Evolutionary conservation across 129 eudicot species (phyloP), one percentile per base, ranked within the genome.

Genomic region (Artemisia annua): DNA sequence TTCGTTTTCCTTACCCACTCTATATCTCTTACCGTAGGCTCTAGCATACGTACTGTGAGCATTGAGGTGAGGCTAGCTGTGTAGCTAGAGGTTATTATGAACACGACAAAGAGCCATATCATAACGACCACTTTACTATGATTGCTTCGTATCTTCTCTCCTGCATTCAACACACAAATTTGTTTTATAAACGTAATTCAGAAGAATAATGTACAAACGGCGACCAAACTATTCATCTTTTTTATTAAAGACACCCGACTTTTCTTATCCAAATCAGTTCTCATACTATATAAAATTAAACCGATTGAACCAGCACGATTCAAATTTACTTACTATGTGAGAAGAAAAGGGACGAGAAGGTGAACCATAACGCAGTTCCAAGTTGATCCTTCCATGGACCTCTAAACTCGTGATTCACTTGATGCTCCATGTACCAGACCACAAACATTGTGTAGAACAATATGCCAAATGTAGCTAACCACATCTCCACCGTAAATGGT

Each of bases 301-400:
- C 35, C 35, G 35, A 30, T 30, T 30, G 35, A 30, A 30, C 6
- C 35, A 30, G 35, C 35, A 30, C 5, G 32, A 30, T 30, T 35
- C 52, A 1, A 6, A 17, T 12, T 14, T 52, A 79, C 92, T 87
- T 79, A 87, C 92, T 84, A 26, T 87, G 89, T 59, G 87, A 52
- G 26, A 73, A 82, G 74, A 87, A 87, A 62, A 87, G 81, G 52
- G 92, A 81, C 11, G 83, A 84, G 73, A 84, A 87, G 61, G 84
- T 87, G 87, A 87, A 87, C 84, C 89, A 84, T 1, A 87, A 11
- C 10, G 89, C 89, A n/a, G 83, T 79, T 65, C 85, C 85, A 50
- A 87, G 87, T 60, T 87, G 92, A 67, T 87, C 87, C 56, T 70
- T 84, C 83, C 79, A 67, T 30, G 78, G 62, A 18, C 87, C 89